Evolutionary conservation across 148 eudicot species (phyloP), one percentile per base, ranked within the genome.

Genomic region (Chenopodium formosanum): DNA sequence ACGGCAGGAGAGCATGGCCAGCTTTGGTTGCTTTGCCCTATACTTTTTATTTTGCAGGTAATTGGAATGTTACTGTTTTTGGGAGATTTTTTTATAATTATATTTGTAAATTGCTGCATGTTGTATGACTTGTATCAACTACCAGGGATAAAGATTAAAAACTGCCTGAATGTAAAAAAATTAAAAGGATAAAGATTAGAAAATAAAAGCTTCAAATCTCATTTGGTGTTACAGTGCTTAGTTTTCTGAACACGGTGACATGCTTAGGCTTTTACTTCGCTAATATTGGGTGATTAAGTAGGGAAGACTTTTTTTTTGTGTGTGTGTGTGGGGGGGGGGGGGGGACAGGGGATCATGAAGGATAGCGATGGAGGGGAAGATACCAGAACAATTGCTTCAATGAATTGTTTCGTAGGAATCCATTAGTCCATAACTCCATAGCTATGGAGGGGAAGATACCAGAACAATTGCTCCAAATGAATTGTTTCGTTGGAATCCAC

Each of bases 11-110:
- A 86, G 72, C 84, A 79, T 75, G 90, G 90, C 48, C 90, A 88
- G 58, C 74, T 88, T 56, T 81, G 87, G 86, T 80, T 88, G 81
- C 83, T 88, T 25, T 84, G 85, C 75, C 90, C 90, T 37, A 80
- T 88, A 80, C 90, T 88, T 47, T 88, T 88, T 86, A 86, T 75
- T 72, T 78, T 88, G 86, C 90, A 88, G 90, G 90, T 88, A 84
- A n/a, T 25, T 76, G 69, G 8, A 11, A 22, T 29, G 11, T 79
- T 47, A 20, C 52, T 60, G 48, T 13, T 80, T 22, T 40, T 0
- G 13, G 34, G n/a, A 20, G 58, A 47, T 67, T 5, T 46, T 23
- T 27, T 17, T 56, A 14, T 40, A 34, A 34, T 4, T 34, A 34
- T 34, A 53, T 56, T 56, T 56, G 22, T 56, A 20, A 44, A 73